phyloP scores from a whole-genome alignment of 345 rosid genomes.

The Sonneratia alba region DNA sequence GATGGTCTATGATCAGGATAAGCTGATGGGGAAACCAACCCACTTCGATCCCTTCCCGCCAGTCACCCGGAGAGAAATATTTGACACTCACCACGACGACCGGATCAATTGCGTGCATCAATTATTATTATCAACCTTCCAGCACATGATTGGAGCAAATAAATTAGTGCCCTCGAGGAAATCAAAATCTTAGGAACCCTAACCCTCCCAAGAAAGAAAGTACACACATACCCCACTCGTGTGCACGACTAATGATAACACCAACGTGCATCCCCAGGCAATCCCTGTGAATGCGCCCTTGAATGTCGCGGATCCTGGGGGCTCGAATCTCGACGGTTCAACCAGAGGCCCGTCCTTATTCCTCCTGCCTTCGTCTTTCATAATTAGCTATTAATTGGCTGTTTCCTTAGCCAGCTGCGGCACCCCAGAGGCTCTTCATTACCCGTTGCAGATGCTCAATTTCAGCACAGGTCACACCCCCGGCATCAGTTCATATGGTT shows the following conservation, averaged over 20 bases:
- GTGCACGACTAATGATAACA: not conserved
- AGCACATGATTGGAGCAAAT: conserved; percentile 1
- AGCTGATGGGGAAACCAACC: no score
- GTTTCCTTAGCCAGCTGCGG: no score
- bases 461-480: no score
- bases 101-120: not conserved
- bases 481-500: no score
- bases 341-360: not conserved
- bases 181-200: not conserved
- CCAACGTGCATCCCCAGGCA: conserved; percentile 6
- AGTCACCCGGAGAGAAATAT: not conserved
- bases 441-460: no score
- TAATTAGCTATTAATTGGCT: no score
- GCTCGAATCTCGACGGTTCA: not conserved
- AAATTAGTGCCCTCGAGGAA: not conserved
- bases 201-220: not conserved
- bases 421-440: no score
- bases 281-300: not conserved
- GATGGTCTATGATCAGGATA: no score
- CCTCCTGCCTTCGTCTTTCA: no score
- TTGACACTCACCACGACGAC: no score
- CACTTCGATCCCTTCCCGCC: not conserved
- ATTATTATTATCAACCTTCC: not conserved
- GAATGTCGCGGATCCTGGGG: conserved; percentile 15
- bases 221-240: not conserved